Base-by-base conservation (phyloP, 352 stramenopile species). In the Phytopythium cucurbitacearum region DNA sequence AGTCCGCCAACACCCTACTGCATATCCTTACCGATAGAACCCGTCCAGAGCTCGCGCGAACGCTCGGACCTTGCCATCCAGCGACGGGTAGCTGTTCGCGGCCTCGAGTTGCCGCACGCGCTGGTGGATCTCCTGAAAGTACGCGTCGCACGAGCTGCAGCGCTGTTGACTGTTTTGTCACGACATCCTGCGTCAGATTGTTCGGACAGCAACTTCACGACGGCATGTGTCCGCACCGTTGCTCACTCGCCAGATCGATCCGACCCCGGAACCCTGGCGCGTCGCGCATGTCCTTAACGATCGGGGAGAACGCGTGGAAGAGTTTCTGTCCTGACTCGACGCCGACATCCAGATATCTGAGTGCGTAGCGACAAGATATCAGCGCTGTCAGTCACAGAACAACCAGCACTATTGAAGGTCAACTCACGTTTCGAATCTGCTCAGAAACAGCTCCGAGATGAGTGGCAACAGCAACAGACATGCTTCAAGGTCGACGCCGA, bases 391-490 rank as follows among this genome's bases (percentile, higher is more conserved):
- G 15, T 32, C 11, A 48, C 6, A 33, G 7, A 5, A 33, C 15
- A n/a, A 35, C 38, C 15, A 54, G 40, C 12, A 38, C 37, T 36
- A 37, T 42, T 11, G 32, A 33, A 37, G 0, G 0, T 40, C 21
- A 40, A 76, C 76, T 21, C 46, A 92, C 68, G 71, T 57, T 48
- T 89, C 80, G 59, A 87, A 90, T 28, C 81, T 85, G 61, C 69
- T 85, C 12, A 60, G 56, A 13, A 91, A 62, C 5, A 92, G 50
- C 49, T 92, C 80, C 3, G 80, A 54, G n/a, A 90, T 71, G 10
- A 94, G 71, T 21, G 80, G 81, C n/a, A 94, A 65, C n/a, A 94
- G 56, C 50, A 94, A 37, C 10, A 83, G 66, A 40, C 81, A 91
- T 4, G 60, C 74, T 56, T 94, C 84, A 35, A 94, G 55, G 51